Evolutionary conservation across 257 asterid species (phyloP).

Genomic region (Paulownia fortunei): DNA sequence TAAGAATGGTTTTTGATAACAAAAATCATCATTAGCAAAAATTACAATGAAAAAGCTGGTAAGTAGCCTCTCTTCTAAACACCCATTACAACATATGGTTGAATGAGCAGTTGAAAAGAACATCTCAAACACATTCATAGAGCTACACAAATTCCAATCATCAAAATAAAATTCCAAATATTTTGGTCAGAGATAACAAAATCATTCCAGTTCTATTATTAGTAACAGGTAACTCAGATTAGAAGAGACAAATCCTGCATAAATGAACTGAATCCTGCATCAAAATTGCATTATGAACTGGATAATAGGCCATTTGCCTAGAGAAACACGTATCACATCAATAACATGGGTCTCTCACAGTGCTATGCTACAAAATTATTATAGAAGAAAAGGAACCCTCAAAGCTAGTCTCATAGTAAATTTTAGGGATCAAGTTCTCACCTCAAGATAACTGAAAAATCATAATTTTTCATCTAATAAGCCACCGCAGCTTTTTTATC

Average conservation of each 20-base stretch:
- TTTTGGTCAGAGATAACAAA: background rate
- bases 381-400: background rate
- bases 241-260: background rate
- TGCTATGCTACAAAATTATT: conserved; percentile 23
- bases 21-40: too few species aligned
- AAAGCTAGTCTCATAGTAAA: conserved; percentile 11
- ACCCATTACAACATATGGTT: too few species aligned
- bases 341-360: background rate
- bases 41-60: too few species aligned
- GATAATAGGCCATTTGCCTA: conserved; percentile 19
- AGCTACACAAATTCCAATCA: background rate
- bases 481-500: conserved; percentile 52
- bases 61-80: too few species aligned
- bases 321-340: conserved; percentile 4
- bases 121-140: background rate
- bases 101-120: background rate
- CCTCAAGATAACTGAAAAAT: conserved; percentile 27
- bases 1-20: background rate
- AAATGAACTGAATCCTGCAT: conserved; percentile 4
- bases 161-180: background rate
- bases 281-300: conserved; percentile 25
- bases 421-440: conserved; percentile 33
- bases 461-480: conserved; percentile 12
- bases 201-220: conserved; percentile 22
- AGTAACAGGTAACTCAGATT: conserved; percentile 15